A percentile compares a stretch with the other conserved stretches of the same genome.
These are phyloP conservation scores for Pseudogymnoascus sp. DNA, from an alignment of 2,329 filamentous ascomycete species.

Conservation along the genomic window DNA sequence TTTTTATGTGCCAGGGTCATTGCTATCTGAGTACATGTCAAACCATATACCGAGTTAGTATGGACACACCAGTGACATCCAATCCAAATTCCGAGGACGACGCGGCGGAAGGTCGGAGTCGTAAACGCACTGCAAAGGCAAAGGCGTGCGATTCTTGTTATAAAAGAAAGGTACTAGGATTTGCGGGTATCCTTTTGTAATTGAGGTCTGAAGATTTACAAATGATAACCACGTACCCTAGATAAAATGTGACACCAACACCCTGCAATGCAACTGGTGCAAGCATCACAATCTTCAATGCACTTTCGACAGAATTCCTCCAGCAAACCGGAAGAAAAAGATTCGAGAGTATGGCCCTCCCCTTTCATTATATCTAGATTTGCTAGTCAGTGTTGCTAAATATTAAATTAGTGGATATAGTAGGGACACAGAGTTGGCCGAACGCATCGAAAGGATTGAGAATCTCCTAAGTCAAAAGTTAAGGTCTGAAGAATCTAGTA, in stretches of 20 bases:
- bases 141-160: conserved; percentile 45
- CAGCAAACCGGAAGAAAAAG: conserved; percentile 32
- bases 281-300: conserved; percentile 41
- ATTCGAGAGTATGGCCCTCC: conserved; percentile 30
- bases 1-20: neutral
- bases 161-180: conserved; percentile 37
- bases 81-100: neutral
- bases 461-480: neutral
- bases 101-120: neutral
- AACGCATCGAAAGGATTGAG: neutral
- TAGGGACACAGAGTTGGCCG: neutral
- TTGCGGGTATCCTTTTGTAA: neutral
- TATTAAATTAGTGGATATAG: neutral
- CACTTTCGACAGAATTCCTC: conserved; percentile 33
- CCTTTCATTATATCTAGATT: conserved; percentile 33
- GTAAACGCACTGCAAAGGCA: neutral
- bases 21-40: neutral
- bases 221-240: conserved; percentile 19
- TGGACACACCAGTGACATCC: neutral
- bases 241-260: conserved; percentile 44
- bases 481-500: neutral
- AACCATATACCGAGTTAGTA: neutral
- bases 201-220: neutral
- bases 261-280: conserved; percentile 45
- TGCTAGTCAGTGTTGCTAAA: conserved; percentile 8